Percentiles rank a stretch among this genome's conserved stretches.
phyloP scores from a whole-genome alignment of 23 red algal species.

The Gracilaria caudata region DNA sequence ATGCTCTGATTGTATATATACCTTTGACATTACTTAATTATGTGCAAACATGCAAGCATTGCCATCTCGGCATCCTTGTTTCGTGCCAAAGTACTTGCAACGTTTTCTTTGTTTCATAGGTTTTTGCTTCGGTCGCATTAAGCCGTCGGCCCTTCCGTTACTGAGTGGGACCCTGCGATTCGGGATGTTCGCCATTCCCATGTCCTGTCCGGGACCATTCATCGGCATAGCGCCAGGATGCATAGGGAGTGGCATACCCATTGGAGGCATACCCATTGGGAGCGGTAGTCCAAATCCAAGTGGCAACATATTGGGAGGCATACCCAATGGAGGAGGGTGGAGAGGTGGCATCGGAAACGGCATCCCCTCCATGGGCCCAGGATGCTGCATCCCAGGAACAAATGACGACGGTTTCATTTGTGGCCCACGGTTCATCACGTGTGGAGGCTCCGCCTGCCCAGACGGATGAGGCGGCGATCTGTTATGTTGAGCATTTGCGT shows the following conservation, averaged over 20 bases:
- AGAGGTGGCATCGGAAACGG: slow-evolving; percentile 57
- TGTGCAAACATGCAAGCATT: slow-evolving; percentile 69
- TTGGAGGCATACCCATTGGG: slow-evolving; percentile 38
- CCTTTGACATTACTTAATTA: slow-evolving; percentile 19
- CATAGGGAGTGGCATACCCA: slow-evolving; percentile 64
- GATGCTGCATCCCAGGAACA: slow-evolving; percentile 23
- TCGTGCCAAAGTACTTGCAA: slow-evolving; percentile 74
- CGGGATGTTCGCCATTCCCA: slow-evolving; percentile 35
- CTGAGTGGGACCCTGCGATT: neutral
- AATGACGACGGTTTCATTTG: slow-evolving; percentile 42
- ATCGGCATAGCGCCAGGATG: slow-evolving; percentile 31
- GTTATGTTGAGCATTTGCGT: neutral
- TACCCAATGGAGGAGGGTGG: slow-evolving; percentile 42
- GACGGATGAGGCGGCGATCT: slow-evolving; percentile 20
- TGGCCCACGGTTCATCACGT: slow-evolving; percentile 14
- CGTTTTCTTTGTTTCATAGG: slow-evolving; percentile 50
- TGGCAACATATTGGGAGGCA: slow-evolving; percentile 52
- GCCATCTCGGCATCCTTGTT: slow-evolving; percentile 70
- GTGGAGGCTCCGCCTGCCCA: slow-evolving; percentile 33
- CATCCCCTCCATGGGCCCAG: slow-evolving; percentile 53
- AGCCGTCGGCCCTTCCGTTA: slow-evolving; percentile 40
- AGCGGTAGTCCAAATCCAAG: slow-evolving; percentile 45
- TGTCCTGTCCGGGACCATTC: slow-evolving; percentile 24
- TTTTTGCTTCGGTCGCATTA: slow-evolving; percentile 62
- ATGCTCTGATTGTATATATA: neutral